Evolutionary conservation across 1,284 basidiomycete species (phyloP).

Genomic region (Leccinum solheimii): DNA sequence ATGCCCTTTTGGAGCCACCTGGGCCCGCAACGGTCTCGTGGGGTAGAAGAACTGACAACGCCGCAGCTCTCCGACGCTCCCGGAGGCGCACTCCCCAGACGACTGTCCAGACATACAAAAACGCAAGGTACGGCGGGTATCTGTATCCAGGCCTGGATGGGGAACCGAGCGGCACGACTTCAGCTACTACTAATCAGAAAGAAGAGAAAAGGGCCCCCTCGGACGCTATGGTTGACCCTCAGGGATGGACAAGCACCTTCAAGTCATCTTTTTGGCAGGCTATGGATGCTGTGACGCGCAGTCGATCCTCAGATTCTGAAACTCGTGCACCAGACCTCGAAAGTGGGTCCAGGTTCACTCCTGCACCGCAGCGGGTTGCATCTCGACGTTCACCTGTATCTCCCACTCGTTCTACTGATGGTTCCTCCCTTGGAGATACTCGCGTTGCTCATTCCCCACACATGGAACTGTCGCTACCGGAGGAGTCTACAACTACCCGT

Average conservation of each 20-base stretch:
- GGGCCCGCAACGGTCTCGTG: constrained; percentile 30
- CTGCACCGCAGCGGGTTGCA: constrained; percentile 21
- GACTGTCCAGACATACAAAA: constrained; percentile 7
- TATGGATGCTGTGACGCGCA: constrained; percentile 35
- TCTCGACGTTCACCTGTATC: constrained; percentile 17
- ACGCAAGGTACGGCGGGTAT: constrained; percentile 12
- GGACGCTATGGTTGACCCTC: constrained; percentile 5
- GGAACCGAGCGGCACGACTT: neutral
- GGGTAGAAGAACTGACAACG: constrained; percentile 26
- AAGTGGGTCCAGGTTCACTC: constrained; percentile 24
- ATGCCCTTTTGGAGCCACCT: constrained; percentile 22
- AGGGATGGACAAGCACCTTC: constrained; percentile 37
- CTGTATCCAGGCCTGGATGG: constrained; percentile 10
- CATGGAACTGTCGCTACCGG: neutral
- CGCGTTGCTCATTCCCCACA: neutral
- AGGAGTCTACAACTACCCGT: neutral
- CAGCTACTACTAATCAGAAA: neutral
- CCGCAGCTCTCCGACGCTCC: constrained; percentile 27
- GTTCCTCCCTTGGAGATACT: neutral
- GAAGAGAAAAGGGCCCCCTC: neutral
- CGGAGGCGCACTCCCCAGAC: constrained; percentile 9
- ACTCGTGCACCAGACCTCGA: neutral
- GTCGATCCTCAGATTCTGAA: constrained; percentile 9
- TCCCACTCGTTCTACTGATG: neutral
- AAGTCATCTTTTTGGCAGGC: constrained; percentile 39